Percentiles rank a stretch among this genome's conserved stretches.
Conservation (phyloP, 257 asterid genomes). For the Nicotiana tomentosiformis region DNA sequence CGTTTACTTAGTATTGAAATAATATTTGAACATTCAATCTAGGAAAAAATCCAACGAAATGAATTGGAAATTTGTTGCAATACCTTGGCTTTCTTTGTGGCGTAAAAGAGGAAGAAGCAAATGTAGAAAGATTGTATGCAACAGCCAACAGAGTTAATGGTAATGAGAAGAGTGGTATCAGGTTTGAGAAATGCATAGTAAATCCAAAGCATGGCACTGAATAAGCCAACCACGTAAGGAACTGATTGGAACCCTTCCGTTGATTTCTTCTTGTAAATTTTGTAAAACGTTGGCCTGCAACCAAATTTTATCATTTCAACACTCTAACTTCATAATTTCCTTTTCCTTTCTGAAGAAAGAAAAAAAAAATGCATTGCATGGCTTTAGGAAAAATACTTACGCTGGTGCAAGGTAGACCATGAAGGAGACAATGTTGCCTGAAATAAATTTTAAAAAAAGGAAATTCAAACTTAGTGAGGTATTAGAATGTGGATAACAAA, state of each 20-base stretch:
- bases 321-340: not conserved
- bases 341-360: too few species aligned
- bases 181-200: conserved; percentile 66
- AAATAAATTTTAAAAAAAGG: not conserved
- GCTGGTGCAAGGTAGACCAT: conserved; percentile 63
- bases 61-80: not conserved
- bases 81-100: conserved; percentile 47
- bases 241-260: conserved; percentile 55
- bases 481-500: not conserved
- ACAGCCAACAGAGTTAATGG: conserved; percentile 64
- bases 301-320: not conserved
- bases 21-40: not conserved
- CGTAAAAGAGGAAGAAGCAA: conserved; percentile 42
- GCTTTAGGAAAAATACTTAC: conserved; percentile 22
- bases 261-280: conserved; percentile 54
- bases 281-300: conserved; percentile 52
- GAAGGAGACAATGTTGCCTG: conserved; percentile 63
- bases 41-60: not conserved
- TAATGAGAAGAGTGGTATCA: conserved; percentile 56
- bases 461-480: not conserved
- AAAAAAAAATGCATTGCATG: not conserved
- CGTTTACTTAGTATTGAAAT: not conserved
- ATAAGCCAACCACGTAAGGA: conserved; percentile 52
- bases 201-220: conserved; percentile 70
- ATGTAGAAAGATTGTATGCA: conserved; percentile 44